phyloP scores from a whole-genome alignment of 768 basidiomycete species.

The Steccherinum ochraceum region DNA sequence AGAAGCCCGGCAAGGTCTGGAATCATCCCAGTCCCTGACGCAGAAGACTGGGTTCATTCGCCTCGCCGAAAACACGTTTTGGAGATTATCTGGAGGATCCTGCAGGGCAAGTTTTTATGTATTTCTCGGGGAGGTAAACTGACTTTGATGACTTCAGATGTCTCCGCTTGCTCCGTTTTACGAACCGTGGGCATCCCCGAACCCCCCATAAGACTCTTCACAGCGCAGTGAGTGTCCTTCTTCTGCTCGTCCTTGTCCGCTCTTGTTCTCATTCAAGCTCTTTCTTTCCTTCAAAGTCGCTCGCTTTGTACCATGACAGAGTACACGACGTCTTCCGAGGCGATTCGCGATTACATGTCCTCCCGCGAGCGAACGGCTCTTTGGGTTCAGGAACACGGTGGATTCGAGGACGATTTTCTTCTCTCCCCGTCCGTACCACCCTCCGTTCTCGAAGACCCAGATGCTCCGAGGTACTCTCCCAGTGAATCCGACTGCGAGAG shows the following conservation, averaged over 20 bases:
- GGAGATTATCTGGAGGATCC: not conserved
- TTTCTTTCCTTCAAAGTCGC: constrained; percentile 4
- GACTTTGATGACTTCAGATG: not conserved
- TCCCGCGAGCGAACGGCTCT: constrained; percentile 56
- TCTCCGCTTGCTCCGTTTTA: constrained; percentile 1
- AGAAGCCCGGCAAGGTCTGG: not conserved
- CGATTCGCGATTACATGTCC: constrained; percentile 49
- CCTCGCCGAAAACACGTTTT: not conserved
- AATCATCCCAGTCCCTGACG: not conserved
- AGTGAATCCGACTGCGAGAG: constrained; percentile 36
- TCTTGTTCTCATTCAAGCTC: not conserved
- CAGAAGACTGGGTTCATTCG: not conserved
- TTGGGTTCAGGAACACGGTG: constrained; percentile 49
- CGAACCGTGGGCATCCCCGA: not conserved
- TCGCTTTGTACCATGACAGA: constrained; percentile 45
- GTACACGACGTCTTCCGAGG: constrained; percentile 54
- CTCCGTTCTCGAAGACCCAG: constrained; percentile 22
- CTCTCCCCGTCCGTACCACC: constrained; percentile 47
- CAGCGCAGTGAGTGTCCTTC: not conserved
- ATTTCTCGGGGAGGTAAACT: not conserved
- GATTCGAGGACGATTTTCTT: constrained; percentile 25
- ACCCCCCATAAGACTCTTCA: not conserved
- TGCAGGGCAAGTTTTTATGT: constrained; percentile 1
- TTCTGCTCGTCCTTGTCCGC: not conserved
- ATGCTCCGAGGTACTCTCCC: constrained; percentile 26